A percentile compares a stretch with the other conserved stretches of the same genome.
phyloP scores from a whole-genome alignment of 1,139 yeast genomes.

The Blastobotrys petasosporus region DNA sequence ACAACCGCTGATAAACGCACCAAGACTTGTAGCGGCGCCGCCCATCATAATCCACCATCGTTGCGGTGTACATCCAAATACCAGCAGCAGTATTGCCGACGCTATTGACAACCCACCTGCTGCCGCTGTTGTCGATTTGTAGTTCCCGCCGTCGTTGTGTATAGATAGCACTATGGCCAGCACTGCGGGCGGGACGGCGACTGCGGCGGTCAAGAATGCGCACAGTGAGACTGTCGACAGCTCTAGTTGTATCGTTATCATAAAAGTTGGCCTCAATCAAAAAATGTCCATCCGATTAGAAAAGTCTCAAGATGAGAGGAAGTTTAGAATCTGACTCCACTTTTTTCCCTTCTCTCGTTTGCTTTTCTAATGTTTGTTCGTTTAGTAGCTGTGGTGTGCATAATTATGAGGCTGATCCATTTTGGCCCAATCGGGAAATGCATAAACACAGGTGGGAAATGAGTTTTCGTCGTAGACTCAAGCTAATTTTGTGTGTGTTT shows the following conservation, averaged over 20 bases:
- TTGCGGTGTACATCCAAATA: conserved; percentile 1
- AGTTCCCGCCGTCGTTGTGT: not conserved
- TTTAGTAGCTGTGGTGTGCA: too few relatives aligned
- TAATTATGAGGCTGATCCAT: too few relatives aligned
- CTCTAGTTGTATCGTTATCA: conserved; percentile 12
- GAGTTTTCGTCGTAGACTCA: too few relatives aligned
- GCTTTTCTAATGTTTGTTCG: too few relatives aligned
- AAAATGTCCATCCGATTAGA: too few relatives aligned
- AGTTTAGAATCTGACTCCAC: too few relatives aligned
- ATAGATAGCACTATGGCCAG: conserved; percentile 6
- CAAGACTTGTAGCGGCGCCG: not conserved
- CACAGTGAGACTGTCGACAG: conserved; percentile 12
- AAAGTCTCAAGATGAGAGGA: too few relatives aligned
- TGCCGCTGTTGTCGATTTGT: not conserved
- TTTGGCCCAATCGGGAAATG: too few relatives aligned
- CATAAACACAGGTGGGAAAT: too few relatives aligned
- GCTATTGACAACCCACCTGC: conserved; percentile 1
- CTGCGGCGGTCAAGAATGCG: conserved; percentile 8
- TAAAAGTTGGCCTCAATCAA: not conserved
- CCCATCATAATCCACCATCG: conserved; percentile 1
- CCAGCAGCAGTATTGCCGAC: not conserved
- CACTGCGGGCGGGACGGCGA: conserved; percentile 8
- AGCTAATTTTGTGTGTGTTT: too few relatives aligned
- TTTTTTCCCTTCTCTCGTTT: too few relatives aligned
- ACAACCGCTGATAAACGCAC: not conserved